Evolutionary conservation across 352 stramenopile genomes (phyloP), one percentile per base, ranked within the genome.

Genomic region (Phytophthora citricola): DNA sequence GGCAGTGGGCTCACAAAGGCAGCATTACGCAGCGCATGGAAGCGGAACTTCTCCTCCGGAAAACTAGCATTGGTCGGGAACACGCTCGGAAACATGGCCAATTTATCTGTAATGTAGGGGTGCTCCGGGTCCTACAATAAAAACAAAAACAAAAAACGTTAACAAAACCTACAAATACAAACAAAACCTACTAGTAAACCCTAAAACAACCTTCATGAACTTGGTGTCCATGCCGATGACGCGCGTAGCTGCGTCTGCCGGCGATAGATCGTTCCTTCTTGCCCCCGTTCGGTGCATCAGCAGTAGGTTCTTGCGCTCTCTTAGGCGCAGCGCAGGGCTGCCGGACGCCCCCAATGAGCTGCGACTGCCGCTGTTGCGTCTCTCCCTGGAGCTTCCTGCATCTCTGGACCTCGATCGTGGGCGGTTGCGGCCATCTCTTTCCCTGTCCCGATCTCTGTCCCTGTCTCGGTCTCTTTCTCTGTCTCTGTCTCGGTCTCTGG

Each of bases 41-140:
- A 72, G 5, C 85, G 86, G 31, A 94, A 96, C 43, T 94, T 90
- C 36, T 96, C 88, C 63, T 96, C 88, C 6, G 84, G 83, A 14
- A 89, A 85, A 12, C 71, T 89, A 50, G 79, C 77, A 56, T 90
- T 86, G 4, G 88, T 96, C 24, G 81, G 83, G 58, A 91, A 94
- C 9, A 94, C 75, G 15, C 85, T 88, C 1, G 88, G 88, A 47
- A 70, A 78, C 17, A 76, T 76, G 8, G 80, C 85, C 27, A 90
- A 32, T 54, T 92, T 92, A n/a, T 91, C 83, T 1, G 82, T 89
- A 5, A 93, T 38, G 29, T 89, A 83, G 29, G 85, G 83, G 45
- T 79, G 87, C 31, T 84, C 75, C 4, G 82, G 45, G 53, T 94
- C 81, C 85, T 95, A 49, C 15, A 60, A 29, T 15, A 38, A 22